These are phyloP conservation scores for Paramecium biaurelia DNA, from an alignment of 73 alveolate genomes.

Conservation along the genomic window DNA sequence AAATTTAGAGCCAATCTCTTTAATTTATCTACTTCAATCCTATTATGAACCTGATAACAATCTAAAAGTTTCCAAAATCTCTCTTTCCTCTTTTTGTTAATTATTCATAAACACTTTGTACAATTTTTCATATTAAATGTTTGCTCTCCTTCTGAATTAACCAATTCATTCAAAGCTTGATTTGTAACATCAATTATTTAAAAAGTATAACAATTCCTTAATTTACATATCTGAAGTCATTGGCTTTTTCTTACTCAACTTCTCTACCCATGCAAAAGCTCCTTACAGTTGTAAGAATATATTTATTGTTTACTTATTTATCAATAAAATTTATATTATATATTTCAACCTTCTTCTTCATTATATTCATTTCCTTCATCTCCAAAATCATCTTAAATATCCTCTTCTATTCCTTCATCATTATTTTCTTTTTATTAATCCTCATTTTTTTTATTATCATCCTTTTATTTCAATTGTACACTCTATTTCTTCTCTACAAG, in stretches of 20 bases:
- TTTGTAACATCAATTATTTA: slow-evolving; percentile 1
- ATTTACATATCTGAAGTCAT: neutral
- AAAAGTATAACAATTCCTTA: neutral
- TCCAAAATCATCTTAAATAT: neutral
- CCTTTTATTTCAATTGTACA: neutral
- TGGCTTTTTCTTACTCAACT: neutral
- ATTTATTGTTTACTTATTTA: neutral
- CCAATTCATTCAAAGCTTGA: neutral
- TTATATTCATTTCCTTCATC: neutral
- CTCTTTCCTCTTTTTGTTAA: neutral
- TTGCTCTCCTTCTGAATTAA: neutral
- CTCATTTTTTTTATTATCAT: neutral
- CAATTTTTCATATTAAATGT: neutral
- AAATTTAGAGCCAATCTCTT: neutral
- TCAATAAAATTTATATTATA: neutral
- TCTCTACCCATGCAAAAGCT: slow-evolving; percentile 2
- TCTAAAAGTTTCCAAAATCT: neutral
- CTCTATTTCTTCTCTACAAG: neutral
- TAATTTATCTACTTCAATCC: neutral
- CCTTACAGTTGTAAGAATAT: neutral
- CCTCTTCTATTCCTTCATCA: neutral
- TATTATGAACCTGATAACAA: neutral
- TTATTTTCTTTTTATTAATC: neutral
- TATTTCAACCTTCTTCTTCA: neutral
- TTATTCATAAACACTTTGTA: neutral